A percentile compares a stretch with the other conserved stretches of the same genome.
Conservation (phyloP, 345 rosid genomes). For the Combretum micranthum region DNA sequence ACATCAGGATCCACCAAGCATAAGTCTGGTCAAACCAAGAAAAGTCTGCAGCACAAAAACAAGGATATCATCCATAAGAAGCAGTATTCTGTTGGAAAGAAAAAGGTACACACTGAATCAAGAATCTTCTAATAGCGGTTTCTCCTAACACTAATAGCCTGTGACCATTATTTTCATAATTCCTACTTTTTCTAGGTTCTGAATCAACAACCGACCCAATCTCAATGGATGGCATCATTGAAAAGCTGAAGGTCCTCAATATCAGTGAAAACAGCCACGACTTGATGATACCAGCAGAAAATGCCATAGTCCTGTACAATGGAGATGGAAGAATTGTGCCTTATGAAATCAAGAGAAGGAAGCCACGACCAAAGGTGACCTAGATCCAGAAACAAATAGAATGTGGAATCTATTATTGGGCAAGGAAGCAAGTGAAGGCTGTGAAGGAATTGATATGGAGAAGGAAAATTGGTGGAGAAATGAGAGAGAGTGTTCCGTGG, state of each 20-base stretch:
- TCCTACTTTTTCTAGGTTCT: constrained; percentile 11
- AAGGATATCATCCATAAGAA: constrained; percentile 13
- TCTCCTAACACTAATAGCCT: not conserved
- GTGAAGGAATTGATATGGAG: constrained; percentile 36
- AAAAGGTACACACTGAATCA: not conserved
- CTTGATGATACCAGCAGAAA: constrained; percentile 26
- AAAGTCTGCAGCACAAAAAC: not conserved
- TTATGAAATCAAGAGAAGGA: constrained; percentile 47
- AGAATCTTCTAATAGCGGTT: no score
- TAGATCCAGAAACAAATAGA: constrained; percentile 80
- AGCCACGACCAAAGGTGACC: constrained; percentile 77
- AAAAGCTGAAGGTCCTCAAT: constrained; percentile 35
- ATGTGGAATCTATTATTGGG: constrained; percentile 89
- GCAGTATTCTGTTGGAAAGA: not conserved
- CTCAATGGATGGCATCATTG: constrained; percentile 38
- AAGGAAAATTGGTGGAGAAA: constrained; percentile 82
- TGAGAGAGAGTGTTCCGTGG: constrained; percentile 70
- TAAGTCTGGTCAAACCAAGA: constrained; percentile 4
- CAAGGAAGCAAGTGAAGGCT: constrained; percentile 45
- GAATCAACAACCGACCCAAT: constrained; percentile 21
- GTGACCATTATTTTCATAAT: not conserved
- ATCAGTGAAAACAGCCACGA: constrained; percentile 27
- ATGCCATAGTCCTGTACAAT: constrained; percentile 55
- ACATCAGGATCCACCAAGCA: no score
- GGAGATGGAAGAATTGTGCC: constrained; percentile 59